phyloP scores from a whole-genome alignment of 768 basidiomycete genomes.

The Mycena metata region DNA sequence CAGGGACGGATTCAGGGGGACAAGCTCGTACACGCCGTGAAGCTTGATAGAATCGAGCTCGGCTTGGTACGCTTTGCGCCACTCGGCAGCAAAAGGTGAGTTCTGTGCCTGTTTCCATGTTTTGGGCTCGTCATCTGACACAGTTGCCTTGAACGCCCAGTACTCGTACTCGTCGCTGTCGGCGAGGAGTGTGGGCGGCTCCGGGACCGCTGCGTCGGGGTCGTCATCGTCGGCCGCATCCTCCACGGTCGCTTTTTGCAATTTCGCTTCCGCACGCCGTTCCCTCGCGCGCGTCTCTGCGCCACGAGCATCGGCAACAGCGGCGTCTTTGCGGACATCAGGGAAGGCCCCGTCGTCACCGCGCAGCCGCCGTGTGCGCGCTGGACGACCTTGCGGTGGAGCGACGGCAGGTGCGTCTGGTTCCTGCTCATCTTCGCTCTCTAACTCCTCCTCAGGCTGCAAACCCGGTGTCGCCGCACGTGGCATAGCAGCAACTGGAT shows the following conservation, averaged over 20 bases:
- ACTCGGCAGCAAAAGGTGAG: constrained; percentile 7
- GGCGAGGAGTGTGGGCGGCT: background rate
- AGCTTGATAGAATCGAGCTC: constrained; percentile 4
- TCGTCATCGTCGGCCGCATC: background rate
- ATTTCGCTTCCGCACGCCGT: background rate
- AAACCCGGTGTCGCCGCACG: too few relatives aligned
- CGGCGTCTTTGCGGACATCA: constrained; percentile 13
- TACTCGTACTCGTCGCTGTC: constrained; percentile 11
- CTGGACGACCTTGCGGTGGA: background rate
- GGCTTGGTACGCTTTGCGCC: constrained; percentile 4
- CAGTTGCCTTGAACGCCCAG: constrained; percentile 3
- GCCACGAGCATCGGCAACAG: background rate
- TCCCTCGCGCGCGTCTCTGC: background rate
- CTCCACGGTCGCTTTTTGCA: background rate
- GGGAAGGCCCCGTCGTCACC: constrained; percentile 8
- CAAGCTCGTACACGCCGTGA: constrained; percentile 3
- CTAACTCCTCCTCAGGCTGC: too few relatives aligned
- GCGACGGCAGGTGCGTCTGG: too few relatives aligned
- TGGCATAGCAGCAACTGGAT: too few relatives aligned
- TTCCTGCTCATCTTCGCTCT: background rate
- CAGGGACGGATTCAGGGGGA: constrained; percentile 2
- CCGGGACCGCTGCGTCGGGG: background rate
- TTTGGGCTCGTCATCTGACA: constrained; percentile 1
- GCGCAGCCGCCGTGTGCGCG: background rate
- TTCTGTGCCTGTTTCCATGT: constrained; percentile 13